Evolutionary conservation across 192 early-diverging fungal species (phyloP).

Genomic region (Gigaspora rosea): DNA sequence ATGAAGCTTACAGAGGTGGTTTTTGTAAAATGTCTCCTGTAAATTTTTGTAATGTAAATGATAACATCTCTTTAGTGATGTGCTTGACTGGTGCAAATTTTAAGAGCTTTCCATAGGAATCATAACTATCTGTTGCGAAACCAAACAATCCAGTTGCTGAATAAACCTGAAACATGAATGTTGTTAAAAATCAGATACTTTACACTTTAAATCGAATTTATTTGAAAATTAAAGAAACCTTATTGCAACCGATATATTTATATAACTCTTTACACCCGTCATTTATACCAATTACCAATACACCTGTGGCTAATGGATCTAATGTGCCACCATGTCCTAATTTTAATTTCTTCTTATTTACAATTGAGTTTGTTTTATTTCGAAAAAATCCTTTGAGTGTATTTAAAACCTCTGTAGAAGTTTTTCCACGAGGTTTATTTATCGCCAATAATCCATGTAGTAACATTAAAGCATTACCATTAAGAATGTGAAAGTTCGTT

Average conservation of each 20-base stretch:
- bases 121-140: slow-evolving; percentile 59
- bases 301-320: slow-evolving; percentile 57
- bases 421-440: neutral
- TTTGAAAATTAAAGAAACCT: slow-evolving; percentile 32
- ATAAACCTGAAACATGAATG: slow-evolving; percentile 38
- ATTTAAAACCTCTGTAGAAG: neutral
- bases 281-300: slow-evolving; percentile 58
- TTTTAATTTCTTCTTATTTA: slow-evolving; percentile 38
- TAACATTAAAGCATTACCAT: neutral
- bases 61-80: slow-evolving; percentile 45
- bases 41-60: slow-evolving; percentile 50
- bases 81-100: slow-evolving; percentile 35
- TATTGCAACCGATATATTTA: slow-evolving; percentile 47
- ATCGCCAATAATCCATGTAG: slow-evolving; percentile 8
- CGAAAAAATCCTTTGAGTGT: neutral
- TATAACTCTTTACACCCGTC: slow-evolving; percentile 56
- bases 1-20: slow-evolving; percentile 61
- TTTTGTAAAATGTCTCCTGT: slow-evolving; percentile 59
- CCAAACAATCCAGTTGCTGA: slow-evolving; percentile 56
- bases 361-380: neutral
- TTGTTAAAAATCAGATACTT: neutral
- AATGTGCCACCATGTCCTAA: slow-evolving; percentile 61
- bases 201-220: neutral
- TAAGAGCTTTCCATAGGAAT: slow-evolving; percentile 55
- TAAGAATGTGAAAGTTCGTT: no score